These are phyloP conservation scores for Saprolegnia parasitica DNA, from an alignment of 352 stramenopile species.

Conservation along the genomic window DNA sequence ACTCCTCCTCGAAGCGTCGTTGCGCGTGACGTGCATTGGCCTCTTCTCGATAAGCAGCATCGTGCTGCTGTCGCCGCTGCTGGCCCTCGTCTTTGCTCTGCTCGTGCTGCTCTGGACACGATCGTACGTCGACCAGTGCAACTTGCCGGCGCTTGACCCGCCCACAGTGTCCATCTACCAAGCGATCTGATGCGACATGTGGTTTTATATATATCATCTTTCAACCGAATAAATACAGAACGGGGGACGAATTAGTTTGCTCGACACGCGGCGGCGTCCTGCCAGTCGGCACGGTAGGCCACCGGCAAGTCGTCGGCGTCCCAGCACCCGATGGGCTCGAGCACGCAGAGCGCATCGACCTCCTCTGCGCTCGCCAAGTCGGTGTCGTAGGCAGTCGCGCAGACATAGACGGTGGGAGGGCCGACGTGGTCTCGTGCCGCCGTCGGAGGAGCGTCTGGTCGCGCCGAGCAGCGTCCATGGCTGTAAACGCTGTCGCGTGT, in stretches of 20 bases:
- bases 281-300: slow-evolving; percentile 2
- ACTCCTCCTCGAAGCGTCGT: not conserved
- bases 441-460: not conserved
- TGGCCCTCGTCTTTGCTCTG: slow-evolving; percentile 7
- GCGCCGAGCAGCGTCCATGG: not conserved
- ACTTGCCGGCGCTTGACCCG: not conserved
- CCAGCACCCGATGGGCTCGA: not conserved
- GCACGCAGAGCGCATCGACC: not conserved
- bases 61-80: slow-evolving; percentile 18
- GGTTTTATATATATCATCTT: slow-evolving; percentile 4
- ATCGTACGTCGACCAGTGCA: not conserved
- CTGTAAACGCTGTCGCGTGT: not conserved
- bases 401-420: not conserved
- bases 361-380: not conserved
- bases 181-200: slow-evolving; percentile 4
- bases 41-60: slow-evolving; percentile 12
- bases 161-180: not conserved
- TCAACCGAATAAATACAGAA: not conserved
- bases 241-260: not conserved
- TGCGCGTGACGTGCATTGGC: slow-evolving; percentile 5
- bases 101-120: slow-evolving; percentile 13
- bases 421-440: not conserved
- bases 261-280: not conserved
- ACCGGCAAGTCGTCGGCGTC: not conserved
- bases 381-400: not conserved